These are phyloP conservation scores for Biscogniauxia marginata DNA, from an alignment of 2,329 filamentous ascomycete genomes.

Conservation along the genomic window DNA sequence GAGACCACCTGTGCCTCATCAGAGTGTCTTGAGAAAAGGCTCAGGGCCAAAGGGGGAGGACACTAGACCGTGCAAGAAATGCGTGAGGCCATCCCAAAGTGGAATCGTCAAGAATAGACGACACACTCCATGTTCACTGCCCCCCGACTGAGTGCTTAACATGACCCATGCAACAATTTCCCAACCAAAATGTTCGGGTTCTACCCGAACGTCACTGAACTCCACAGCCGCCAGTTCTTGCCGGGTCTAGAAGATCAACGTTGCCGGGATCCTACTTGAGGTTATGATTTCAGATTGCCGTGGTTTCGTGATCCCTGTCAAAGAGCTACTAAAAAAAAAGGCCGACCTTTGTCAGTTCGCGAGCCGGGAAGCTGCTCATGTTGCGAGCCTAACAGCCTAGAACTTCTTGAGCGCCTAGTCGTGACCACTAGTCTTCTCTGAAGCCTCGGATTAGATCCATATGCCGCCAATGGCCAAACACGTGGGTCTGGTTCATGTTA, in stretches of 20 bases:
- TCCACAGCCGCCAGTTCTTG: conserved; percentile 18
- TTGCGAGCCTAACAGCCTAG: neutral
- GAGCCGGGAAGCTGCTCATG: neutral
- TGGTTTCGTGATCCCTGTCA: conserved; percentile 30
- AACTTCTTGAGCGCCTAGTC: neutral
- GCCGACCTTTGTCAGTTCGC: conserved; percentile 14
- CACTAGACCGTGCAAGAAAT: conserved; percentile 22
- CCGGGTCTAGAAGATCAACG: conserved; percentile 15
- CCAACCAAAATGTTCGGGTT: conserved; percentile 18
- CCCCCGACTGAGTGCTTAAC: neutral
- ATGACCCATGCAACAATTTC: conserved; percentile 5
- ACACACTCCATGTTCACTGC: conserved; percentile 2
- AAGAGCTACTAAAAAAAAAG: conserved; percentile 24
- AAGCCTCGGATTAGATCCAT: neutral
- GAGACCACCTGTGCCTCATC: conserved; percentile 24
- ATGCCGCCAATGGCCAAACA: neutral
- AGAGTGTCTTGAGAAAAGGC: conserved; percentile 14
- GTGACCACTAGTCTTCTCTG: neutral
- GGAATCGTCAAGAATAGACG: conserved; percentile 20
- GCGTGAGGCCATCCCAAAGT: conserved; percentile 17
- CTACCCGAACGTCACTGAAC: conserved; percentile 11
- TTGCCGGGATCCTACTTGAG: conserved; percentile 21
- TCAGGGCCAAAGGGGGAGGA: conserved; percentile 8
- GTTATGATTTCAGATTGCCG: conserved; percentile 21
- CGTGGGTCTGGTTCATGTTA: neutral